These are phyloP conservation scores for Debaryomyces robertsiae DNA, from an alignment of 1,139 yeast genomes.

Conservation along the genomic window DNA sequence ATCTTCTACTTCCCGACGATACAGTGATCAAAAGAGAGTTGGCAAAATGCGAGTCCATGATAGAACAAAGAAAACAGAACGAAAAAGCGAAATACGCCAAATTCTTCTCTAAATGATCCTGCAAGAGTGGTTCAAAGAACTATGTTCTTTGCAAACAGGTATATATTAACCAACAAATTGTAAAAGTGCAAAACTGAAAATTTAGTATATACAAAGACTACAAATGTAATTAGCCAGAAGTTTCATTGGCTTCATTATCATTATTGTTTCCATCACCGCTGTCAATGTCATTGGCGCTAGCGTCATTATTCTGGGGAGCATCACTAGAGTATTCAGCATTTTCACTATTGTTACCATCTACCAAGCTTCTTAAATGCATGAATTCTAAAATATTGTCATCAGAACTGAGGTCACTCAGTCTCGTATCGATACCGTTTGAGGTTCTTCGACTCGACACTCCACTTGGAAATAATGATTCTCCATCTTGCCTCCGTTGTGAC, in stretches of 20 bases:
- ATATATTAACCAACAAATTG: too few relatives aligned
- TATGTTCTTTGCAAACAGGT: neutral
- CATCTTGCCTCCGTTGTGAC: constrained; percentile 14
- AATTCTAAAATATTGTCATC: constrained; percentile 28
- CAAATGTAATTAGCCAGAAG: neutral
- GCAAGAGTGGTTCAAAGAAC: constrained; percentile 12
- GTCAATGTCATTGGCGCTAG: constrained; percentile 6
- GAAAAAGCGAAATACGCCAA: constrained; percentile 60
- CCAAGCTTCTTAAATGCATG: constrained; percentile 29
- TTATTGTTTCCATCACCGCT: constrained; percentile 2
- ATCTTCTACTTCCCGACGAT: constrained; percentile 50
- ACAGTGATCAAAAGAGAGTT: constrained; percentile 48
- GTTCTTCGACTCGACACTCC: constrained; percentile 59
- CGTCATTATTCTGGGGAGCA: constrained; percentile 11
- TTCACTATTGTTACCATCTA: constrained; percentile 24
- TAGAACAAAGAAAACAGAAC: constrained; percentile 46
- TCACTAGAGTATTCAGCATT: constrained; percentile 13
- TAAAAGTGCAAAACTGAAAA: constrained; percentile 4
- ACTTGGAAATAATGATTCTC: constrained; percentile 40
- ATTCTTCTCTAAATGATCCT: too few relatives aligned
- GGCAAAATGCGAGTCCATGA: constrained; percentile 35
- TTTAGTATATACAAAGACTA: neutral
- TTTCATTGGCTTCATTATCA: constrained; percentile 3
- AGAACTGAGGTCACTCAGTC: constrained; percentile 12
- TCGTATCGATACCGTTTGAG: constrained; percentile 49